A percentile compares a stretch with the other conserved stretches of the same genome.
phyloP scores from a whole-genome alignment of 2,329 filamentous ascomycete genomes.

The Pestalotiopsis sp. region DNA sequence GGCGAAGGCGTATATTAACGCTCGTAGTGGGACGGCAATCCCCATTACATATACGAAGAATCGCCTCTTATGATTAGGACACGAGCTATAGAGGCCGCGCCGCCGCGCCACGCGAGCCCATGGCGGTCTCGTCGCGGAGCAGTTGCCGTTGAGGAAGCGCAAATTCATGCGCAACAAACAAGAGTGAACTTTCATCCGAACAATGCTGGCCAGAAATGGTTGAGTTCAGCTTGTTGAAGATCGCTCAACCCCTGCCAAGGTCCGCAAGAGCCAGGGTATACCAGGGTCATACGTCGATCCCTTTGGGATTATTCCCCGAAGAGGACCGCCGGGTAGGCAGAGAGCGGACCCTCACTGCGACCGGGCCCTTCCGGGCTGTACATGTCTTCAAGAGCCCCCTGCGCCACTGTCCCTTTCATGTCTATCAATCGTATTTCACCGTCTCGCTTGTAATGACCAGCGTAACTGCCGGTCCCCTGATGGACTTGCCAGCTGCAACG shows the following conservation, averaged over 20 bases:
- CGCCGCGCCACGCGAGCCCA: neutral
- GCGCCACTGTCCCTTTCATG: slow-evolving; percentile 7
- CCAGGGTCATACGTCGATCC: neutral
- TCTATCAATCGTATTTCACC: neutral
- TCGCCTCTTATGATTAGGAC: neutral
- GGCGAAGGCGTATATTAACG: neutral
- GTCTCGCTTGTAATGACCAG: too few species aligned
- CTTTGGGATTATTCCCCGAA: slow-evolving; percentile 2
- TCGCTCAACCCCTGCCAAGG: neutral
- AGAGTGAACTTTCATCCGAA: slow-evolving; percentile 2
- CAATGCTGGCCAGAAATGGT: neutral
- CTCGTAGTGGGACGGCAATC: neutral
- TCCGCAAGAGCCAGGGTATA: neutral
- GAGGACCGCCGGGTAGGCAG: neutral
- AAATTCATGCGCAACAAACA: slow-evolving; percentile 3
- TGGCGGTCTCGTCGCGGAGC: neutral
- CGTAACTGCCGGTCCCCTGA: neutral
- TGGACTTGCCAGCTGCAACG: neutral
- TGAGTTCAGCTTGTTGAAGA: neutral
- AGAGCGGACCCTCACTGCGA: neutral
- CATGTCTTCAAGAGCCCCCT: neutral
- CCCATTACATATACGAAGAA: neutral
- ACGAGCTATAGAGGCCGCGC: neutral
- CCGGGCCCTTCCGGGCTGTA: neutral
- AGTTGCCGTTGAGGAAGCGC: neutral